Conservation (phyloP, 169 alveolate genomes). For the Ichthyophthirius multifiliis region DNA sequence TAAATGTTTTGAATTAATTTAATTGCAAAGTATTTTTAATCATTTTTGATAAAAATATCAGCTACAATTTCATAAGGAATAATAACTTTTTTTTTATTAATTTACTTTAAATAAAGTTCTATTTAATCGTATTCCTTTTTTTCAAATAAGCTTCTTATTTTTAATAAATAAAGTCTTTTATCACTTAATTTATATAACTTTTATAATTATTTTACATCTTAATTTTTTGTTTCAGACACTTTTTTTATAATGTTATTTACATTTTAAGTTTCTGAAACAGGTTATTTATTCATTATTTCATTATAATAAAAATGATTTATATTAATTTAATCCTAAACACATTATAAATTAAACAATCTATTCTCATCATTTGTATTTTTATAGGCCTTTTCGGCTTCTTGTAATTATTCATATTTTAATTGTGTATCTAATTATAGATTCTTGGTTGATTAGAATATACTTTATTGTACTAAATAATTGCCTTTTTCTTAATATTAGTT, state of each 20-base stretch:
- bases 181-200: not conserved
- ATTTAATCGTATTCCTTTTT: not conserved
- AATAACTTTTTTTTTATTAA: not conserved
- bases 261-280: not conserved
- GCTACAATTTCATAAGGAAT: conserved; percentile 9
- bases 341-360: too few relatives aligned
- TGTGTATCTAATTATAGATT: too few relatives aligned
- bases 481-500: too few relatives aligned
- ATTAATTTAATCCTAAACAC: too few relatives aligned
- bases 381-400: too few relatives aligned
- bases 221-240: not conserved
- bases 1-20: not conserved
- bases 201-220: too few relatives aligned
- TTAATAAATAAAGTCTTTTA: conserved; percentile 1
- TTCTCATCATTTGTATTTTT: too few relatives aligned
- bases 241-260: not conserved
- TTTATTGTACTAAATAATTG: too few relatives aligned
- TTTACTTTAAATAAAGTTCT: not conserved
- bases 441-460: too few relatives aligned
- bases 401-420: too few relatives aligned
- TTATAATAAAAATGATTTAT: too few relatives aligned
- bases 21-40: not conserved
- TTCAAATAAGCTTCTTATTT: not conserved
- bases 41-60: not conserved
- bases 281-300: not conserved